Evolutionary conservation across 2,329 filamentous ascomycete species (phyloP).

Genomic region (Pseudogymnoascus sp.): DNA sequence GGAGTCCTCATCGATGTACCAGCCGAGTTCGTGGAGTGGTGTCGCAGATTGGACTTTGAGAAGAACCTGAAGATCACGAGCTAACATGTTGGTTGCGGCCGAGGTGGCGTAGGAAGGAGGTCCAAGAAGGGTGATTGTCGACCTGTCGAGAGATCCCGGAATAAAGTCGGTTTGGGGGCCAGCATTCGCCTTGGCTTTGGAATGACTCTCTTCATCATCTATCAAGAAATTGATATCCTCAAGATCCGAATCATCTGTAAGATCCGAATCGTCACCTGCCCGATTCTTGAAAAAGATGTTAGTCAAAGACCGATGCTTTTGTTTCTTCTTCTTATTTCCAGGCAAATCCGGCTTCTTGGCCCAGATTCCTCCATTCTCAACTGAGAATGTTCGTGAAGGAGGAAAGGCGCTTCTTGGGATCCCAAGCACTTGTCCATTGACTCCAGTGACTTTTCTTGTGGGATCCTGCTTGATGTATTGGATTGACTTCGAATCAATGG

Average conservation of each 20-base stretch:
- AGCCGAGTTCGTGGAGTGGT: slow-evolving; percentile 61
- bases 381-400: slow-evolving; percentile 14
- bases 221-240: slow-evolving; percentile 5
- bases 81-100: slow-evolving; percentile 51
- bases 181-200: slow-evolving; percentile 8
- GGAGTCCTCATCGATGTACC: slow-evolving; percentile 63
- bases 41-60: slow-evolving; percentile 54
- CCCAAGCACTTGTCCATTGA: slow-evolving; percentile 14
- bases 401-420: slow-evolving; percentile 16
- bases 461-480: slow-evolving; percentile 17
- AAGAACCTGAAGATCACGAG: slow-evolving; percentile 54
- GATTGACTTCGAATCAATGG: neutral
- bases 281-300: neutral
- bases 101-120: slow-evolving; percentile 56
- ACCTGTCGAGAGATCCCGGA: slow-evolving; percentile 56
- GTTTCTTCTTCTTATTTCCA: slow-evolving; percentile 14
- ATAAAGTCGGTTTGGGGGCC: slow-evolving; percentile 47
- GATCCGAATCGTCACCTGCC: neutral
- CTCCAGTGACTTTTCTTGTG: slow-evolving; percentile 14
- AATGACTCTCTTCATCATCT: neutral
- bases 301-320: slow-evolving; percentile 11
- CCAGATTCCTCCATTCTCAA: neutral
- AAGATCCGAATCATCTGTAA: slow-evolving; percentile 6
- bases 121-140: slow-evolving; percentile 53
- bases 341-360: neutral